Percentiles rank a stretch among this genome's conserved stretches.
Conservation (phyloP, 768 basidiomycete species). For the Pleurotus djamor region DNA sequence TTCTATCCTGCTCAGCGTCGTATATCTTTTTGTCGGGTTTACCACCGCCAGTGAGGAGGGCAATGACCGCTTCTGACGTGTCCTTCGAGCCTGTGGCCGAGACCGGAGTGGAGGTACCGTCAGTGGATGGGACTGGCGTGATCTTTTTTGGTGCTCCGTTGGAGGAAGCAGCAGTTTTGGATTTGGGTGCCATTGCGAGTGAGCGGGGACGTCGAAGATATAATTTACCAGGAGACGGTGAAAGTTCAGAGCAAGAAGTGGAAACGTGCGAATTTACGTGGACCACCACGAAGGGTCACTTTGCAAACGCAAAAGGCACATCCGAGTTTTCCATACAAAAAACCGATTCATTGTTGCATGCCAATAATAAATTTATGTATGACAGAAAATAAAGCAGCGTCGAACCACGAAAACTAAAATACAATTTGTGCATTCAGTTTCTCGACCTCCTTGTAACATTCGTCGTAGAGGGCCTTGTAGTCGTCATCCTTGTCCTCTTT, state of each 20-base stretch:
- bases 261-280: conserved; percentile 17
- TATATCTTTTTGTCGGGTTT: conserved; percentile 86
- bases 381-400: not conserved
- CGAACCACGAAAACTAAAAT: conserved; percentile 37
- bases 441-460: conserved; percentile 83
- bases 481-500: conserved; percentile 74
- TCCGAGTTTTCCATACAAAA: not conserved
- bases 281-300: not conserved
- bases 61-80: conserved; percentile 22
- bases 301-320: conserved; percentile 5
- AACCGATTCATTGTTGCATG: not conserved
- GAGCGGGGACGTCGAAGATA: conserved; percentile 34
- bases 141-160: conserved; percentile 42
- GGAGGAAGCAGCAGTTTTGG: conserved; percentile 42
- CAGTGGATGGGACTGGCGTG: conserved; percentile 38
- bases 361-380: not conserved
- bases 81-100: conserved; percentile 42
- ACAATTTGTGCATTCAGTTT: conserved; percentile 71
- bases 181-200: conserved; percentile 33
- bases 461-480: conserved; percentile 83
- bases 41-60: conserved; percentile 26
- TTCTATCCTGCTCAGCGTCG: conserved; percentile 80
- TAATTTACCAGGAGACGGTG: no score
- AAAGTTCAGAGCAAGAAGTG: conserved; percentile 12
- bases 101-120: conserved; percentile 47